Conservation (phyloP, 2,329 filamentous ascomycete genomes). For the Diaporthe capsici region DNA sequence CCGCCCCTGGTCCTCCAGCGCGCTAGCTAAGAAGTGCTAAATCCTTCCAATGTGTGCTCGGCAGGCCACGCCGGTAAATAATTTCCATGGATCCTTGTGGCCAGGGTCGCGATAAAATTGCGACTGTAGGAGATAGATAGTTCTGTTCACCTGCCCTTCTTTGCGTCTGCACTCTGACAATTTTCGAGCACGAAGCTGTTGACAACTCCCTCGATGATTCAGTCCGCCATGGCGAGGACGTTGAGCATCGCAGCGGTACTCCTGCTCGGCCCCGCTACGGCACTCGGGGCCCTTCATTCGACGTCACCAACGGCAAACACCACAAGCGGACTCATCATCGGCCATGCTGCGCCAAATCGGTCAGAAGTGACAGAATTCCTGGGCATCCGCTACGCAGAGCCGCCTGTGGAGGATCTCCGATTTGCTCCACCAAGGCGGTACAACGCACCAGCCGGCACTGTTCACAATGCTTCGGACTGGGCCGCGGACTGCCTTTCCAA, state of each 20-base stretch:
- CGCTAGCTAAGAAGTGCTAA: constrained; percentile 24
- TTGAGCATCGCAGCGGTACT: neutral
- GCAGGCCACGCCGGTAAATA: constrained; percentile 3
- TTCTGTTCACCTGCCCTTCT: neutral
- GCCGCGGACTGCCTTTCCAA: constrained; percentile 12
- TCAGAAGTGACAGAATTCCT: constrained; percentile 34
- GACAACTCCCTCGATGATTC: neutral
- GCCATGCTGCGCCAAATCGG: constrained; percentile 30
- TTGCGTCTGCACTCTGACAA: neutral
- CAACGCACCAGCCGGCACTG: constrained; percentile 26
- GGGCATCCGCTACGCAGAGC: constrained; percentile 35
- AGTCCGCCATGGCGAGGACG: constrained; percentile 7
- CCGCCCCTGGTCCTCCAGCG: neutral
- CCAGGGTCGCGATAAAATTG: constrained; percentile 9
- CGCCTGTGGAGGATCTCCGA: constrained; percentile 13
- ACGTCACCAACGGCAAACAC: constrained; percentile 27
- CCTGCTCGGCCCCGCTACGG: constrained; percentile 12
- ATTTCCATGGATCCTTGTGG: neutral
- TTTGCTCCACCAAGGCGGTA: constrained; percentile 28
- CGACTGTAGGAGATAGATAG: neutral
- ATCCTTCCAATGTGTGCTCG: constrained; percentile 22
- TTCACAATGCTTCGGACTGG: constrained; percentile 18
- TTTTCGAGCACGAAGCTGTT: neutral
- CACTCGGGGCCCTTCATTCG: neutral
- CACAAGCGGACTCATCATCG: constrained; percentile 32